Evolutionary conservation across 2,329 filamentous ascomycete species (phyloP).

Genomic region (Cercospora citrullina): DNA sequence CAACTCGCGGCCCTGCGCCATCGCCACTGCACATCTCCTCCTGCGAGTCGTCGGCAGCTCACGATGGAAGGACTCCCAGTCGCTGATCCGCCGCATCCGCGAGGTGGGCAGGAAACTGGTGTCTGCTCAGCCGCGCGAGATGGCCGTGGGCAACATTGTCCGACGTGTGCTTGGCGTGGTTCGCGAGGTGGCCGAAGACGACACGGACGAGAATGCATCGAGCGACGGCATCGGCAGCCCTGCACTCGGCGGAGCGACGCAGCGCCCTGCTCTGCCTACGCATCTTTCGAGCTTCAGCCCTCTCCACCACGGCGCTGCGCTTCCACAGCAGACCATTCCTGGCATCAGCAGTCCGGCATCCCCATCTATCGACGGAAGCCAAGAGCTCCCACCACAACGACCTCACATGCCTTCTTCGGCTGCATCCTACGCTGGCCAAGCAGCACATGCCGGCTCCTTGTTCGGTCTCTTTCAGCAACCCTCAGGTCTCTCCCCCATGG

Average conservation of each 20-base stretch:
- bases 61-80: slow-evolving; percentile 73
- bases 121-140: slow-evolving; percentile 82
- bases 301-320: slow-evolving; percentile 45
- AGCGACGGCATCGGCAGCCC: slow-evolving; percentile 57
- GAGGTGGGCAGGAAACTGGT: slow-evolving; percentile 75
- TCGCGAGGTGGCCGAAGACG: slow-evolving; percentile 84
- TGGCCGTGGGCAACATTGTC: slow-evolving; percentile 92
- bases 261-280: slow-evolving; percentile 34
- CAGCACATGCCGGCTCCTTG: slow-evolving; percentile 66
- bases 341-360: slow-evolving; percentile 12
- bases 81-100: slow-evolving; percentile 77
- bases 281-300: slow-evolving; percentile 51
- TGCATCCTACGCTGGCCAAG: slow-evolving; percentile 61
- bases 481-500: slow-evolving; percentile 51
- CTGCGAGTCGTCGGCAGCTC: slow-evolving; percentile 81
- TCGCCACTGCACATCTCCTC: slow-evolving; percentile 86
- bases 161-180: slow-evolving; percentile 86
- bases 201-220: slow-evolving; percentile 57
- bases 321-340: slow-evolving; percentile 12
- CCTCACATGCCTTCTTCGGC: slow-evolving; percentile 64
- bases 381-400: slow-evolving; percentile 41
- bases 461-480: slow-evolving; percentile 71
- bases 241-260: slow-evolving; percentile 25
- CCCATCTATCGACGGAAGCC: slow-evolving; percentile 28
- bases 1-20: slow-evolving; percentile 82